Base-by-base conservation (phyloP, 2,329 filamentous ascomycete genomes). In the Venturia effusa region DNA sequence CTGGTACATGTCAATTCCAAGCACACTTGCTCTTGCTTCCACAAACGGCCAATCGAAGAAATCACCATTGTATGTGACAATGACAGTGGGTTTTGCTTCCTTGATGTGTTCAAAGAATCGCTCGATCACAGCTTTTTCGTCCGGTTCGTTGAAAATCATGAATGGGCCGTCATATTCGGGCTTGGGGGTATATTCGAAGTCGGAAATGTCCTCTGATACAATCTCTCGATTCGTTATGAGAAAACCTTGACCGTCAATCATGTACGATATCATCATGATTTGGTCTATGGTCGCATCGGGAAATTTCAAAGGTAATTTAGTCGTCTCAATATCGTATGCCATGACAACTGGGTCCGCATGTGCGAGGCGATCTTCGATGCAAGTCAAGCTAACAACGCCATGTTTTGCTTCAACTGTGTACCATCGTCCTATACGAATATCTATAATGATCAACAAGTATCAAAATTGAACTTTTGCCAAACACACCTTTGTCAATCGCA, bases 1-100 rank as follows among this genome's bases (percentile, higher is more conserved):
- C 67, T 88, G 89, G 76, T 99, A 99, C 94, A 99, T 97, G 76
- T 99, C 94, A 73, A 99, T 97, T 37, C 95, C 94, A 69, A 95
- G 88, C 68, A 97, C 84, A 72, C 92, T 95, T 34, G 95, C 91
- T 77, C 94, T 83, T 55, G 94, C 86, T 78, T 99, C 94, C 30
- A 99, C 92, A 72, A 95, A 99, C 0, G 94, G 93, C 94, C 94
- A 99, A 87, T 99, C 94, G 86, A 99, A 99, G 75, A 99, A 99
- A 79, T 99, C 94, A 79, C 94, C 94, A 90, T 99, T 99, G 82
- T 99, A 99, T n/a, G 94, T 99, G 41, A 95, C 93, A 74, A 99
- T 99, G 64, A 99, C 93, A 0, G 92, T 97, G 0, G 94, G 94
- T 66, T 89, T 85, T 0, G 92, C 91, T 74, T 96, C 91, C 71